These are phyloP conservation scores for Melaleuca quinquenervia DNA, from an alignment of 345 rosid genomes.

Conservation along the genomic window DNA sequence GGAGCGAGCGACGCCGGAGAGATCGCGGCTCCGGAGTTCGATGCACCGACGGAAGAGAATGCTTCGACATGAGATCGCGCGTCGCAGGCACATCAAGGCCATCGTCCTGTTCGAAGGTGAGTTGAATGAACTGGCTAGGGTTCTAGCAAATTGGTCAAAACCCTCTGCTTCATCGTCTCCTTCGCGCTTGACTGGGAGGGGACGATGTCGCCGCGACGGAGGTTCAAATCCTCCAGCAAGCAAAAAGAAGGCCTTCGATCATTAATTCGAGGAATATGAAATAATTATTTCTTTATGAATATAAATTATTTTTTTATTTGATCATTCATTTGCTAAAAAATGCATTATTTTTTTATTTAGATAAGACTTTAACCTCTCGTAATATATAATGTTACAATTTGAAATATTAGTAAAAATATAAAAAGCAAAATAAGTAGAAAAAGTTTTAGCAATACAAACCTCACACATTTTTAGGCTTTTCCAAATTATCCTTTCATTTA, in stretches of 20 bases:
- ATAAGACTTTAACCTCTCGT: too few relatives aligned
- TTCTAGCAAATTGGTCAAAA: background rate
- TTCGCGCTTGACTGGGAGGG: background rate
- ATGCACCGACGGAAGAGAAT: conserved; percentile 23
- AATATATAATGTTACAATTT: too few relatives aligned
- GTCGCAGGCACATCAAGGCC: conserved; percentile 50
- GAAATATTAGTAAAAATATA: too few relatives aligned
- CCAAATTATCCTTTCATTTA: too few relatives aligned
- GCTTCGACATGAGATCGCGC: conserved; percentile 22
- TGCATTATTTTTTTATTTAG: too few relatives aligned
- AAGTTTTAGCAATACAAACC: too few relatives aligned
- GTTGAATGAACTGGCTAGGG: background rate
- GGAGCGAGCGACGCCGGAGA: conserved; percentile 7
- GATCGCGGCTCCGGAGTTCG: conserved; percentile 1
- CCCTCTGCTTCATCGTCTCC: background rate
- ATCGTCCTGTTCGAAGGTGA: background rate
- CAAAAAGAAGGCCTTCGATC: background rate
- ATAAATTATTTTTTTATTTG: too few relatives aligned
- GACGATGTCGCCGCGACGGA: background rate
- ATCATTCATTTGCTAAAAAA: too few relatives aligned
- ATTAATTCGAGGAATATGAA: too few relatives aligned
- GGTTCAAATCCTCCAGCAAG: background rate
- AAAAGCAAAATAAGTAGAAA: too few relatives aligned
- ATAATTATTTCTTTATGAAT: too few relatives aligned
- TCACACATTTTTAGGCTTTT: too few relatives aligned